Evolutionary conservation across 1,284 basidiomycete species (phyloP).

Genomic region (Ceratorhiza oryzae-sativae): DNA sequence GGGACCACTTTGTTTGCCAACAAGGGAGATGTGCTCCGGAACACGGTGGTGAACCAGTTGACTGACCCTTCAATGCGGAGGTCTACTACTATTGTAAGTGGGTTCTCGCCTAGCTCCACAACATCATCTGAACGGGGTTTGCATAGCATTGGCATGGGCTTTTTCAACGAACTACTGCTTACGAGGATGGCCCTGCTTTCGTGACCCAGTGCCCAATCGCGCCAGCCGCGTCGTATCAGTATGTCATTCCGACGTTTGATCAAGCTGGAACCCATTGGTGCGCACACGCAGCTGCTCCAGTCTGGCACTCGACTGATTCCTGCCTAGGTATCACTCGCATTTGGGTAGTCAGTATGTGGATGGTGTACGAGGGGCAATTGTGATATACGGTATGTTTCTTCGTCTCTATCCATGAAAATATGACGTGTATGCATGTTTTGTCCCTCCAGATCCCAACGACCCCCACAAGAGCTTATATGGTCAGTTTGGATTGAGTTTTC

Average conservation of each 20-base stretch:
- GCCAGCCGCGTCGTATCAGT: constrained; percentile 57
- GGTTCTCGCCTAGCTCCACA: constrained; percentile 45
- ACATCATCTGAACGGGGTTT: constrained; percentile 40
- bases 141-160: constrained; percentile 51
- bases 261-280: constrained; percentile 57
- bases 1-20: constrained; percentile 49
- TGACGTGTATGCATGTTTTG: not conserved
- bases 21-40: constrained; percentile 50
- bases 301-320: not conserved
- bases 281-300: not conserved
- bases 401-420: constrained; percentile 45
- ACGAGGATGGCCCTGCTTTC: constrained; percentile 44
- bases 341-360: constrained; percentile 39
- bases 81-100: constrained; percentile 54
- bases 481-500: not conserved
- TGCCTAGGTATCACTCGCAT: constrained; percentile 43
- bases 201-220: constrained; percentile 63
- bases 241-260: constrained; percentile 51
- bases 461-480: constrained; percentile 31
- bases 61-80: constrained; percentile 50
- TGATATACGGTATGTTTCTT: constrained; percentile 45
- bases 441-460: constrained; percentile 11
- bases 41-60: constrained; percentile 52
- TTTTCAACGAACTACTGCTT: constrained; percentile 47
- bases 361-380: constrained; percentile 44